Evolutionary conservation across 768 basidiomycete genomes (phyloP).

Genomic region (Russula brevipes): DNA sequence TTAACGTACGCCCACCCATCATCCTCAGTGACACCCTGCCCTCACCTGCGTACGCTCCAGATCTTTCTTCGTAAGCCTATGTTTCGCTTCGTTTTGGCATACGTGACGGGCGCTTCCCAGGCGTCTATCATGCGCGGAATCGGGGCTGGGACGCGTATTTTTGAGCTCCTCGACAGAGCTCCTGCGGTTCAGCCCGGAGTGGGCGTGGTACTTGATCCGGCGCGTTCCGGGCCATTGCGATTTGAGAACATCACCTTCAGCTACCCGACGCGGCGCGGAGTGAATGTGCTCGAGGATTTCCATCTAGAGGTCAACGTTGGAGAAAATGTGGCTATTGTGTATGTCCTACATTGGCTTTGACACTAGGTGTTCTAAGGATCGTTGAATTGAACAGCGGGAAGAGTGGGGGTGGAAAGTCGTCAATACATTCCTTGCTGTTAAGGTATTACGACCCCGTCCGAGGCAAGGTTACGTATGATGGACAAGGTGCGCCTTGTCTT

Average conservation of each 20-base stretch:
- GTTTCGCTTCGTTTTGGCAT: slow-evolving; percentile 32
- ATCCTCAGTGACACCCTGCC: not conserved
- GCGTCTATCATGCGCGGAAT: slow-evolving; percentile 95
- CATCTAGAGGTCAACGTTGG: slow-evolving; percentile 77
- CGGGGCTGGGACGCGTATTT: slow-evolving; percentile 90
- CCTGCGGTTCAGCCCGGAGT: slow-evolving; percentile 64
- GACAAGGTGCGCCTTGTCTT: slow-evolving; percentile 53
- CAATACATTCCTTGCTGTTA: slow-evolving; percentile 78
- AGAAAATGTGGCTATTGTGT: slow-evolving; percentile 90
- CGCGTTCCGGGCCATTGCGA: slow-evolving; percentile 61
- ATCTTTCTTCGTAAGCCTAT: slow-evolving; percentile 36
- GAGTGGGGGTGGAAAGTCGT: slow-evolving; percentile 93
- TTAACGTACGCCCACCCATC: slow-evolving; percentile 50
- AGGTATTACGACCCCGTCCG: slow-evolving; percentile 86
- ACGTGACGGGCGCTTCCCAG: slow-evolving; percentile 36
- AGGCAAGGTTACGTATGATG: slow-evolving; percentile 80
- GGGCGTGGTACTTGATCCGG: slow-evolving; percentile 52
- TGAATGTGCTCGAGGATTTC: slow-evolving; percentile 77
- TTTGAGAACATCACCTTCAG: slow-evolving; percentile 85
- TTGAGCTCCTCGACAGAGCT: slow-evolving; percentile 80
- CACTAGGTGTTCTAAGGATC: not conserved
- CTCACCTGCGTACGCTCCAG: slow-evolving; percentile 25
- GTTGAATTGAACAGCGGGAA: slow-evolving; percentile 53
- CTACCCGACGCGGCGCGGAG: slow-evolving; percentile 82
- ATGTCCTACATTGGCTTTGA: slow-evolving; percentile 33